Conservation (phyloP, 768 basidiomycete genomes). For the Lanmaoa rubissima region DNA sequence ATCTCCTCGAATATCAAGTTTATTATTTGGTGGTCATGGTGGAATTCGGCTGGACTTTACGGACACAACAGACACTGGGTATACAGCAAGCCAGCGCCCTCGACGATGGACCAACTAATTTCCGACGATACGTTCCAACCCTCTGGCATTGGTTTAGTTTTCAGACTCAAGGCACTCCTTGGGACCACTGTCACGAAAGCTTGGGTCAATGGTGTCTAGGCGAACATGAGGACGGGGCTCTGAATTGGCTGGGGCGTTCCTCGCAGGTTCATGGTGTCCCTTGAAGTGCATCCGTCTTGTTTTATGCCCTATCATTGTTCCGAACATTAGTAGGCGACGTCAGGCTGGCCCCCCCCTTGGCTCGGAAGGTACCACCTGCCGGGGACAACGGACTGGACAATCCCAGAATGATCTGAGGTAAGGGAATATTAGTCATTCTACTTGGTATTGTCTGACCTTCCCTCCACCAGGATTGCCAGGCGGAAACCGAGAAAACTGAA, state of each 20-base stretch:
- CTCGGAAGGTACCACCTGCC: background rate
- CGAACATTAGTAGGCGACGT: background rate
- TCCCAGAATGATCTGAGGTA: background rate
- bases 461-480: background rate
- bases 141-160: background rate
- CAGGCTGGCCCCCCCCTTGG: background rate
- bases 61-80: background rate
- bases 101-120: background rate
- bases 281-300: background rate
- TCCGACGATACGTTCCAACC: background rate
- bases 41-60: background rate
- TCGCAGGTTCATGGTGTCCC: background rate
- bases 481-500: background rate
- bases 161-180: background rate
- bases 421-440: background rate
- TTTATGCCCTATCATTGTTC: too few species aligned
- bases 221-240: too few species aligned
- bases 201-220: background rate
- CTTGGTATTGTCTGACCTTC: background rate
- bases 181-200: background rate
- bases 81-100: background rate
- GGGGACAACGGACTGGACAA: background rate
- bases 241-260: background rate
- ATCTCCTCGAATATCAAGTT: background rate
- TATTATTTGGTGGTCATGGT: background rate